phyloP scores from a whole-genome alignment of 495 filamentous ascomycete genomes.

The Penicillium argentinense region DNA sequence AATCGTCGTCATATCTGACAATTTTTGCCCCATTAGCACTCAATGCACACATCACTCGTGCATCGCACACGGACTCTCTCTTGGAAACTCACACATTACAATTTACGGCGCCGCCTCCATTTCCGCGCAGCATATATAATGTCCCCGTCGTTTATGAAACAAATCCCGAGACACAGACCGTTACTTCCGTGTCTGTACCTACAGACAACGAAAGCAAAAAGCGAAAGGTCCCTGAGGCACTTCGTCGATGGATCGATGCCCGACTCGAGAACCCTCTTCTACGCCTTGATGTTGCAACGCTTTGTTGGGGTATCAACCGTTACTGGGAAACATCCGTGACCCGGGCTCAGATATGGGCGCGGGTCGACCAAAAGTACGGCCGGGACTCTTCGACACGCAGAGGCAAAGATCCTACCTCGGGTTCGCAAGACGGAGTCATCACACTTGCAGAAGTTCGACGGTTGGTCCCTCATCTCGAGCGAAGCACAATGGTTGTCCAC shows the following conservation, averaged over 20 bases:
- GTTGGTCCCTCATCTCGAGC: slow-evolving; percentile 39
- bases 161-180: slow-evolving; percentile 36
- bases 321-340: slow-evolving; percentile 44
- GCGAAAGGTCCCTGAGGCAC: slow-evolving; percentile 26
- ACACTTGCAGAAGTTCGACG: slow-evolving; percentile 28
- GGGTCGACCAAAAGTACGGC: slow-evolving; percentile 29
- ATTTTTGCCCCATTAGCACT: slow-evolving; percentile 40
- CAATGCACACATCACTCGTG: slow-evolving; percentile 24
- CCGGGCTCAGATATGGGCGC: slow-evolving; percentile 41
- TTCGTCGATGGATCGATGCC: slow-evolving; percentile 43
- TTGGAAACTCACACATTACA: slow-evolving; percentile 39
- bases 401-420: not conserved
- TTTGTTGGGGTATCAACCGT: slow-evolving; percentile 45
- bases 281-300: slow-evolving; percentile 40
- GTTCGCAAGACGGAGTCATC: slow-evolving; percentile 11
- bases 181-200: slow-evolving; percentile 33
- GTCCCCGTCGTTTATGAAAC: slow-evolving; percentile 41
- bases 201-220: slow-evolving; percentile 20
- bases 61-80: slow-evolving; percentile 12
- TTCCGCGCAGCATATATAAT: slow-evolving; percentile 36
- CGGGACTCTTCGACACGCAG: slow-evolving; percentile 1
- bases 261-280: slow-evolving; percentile 37
- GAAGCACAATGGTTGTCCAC: slow-evolving; percentile 40
- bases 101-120: slow-evolving; percentile 38
- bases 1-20: slow-evolving; percentile 35